Conservation (phyloP, 2,329 filamentous ascomycete genomes). For the Apiospora rasikravindrae region DNA sequence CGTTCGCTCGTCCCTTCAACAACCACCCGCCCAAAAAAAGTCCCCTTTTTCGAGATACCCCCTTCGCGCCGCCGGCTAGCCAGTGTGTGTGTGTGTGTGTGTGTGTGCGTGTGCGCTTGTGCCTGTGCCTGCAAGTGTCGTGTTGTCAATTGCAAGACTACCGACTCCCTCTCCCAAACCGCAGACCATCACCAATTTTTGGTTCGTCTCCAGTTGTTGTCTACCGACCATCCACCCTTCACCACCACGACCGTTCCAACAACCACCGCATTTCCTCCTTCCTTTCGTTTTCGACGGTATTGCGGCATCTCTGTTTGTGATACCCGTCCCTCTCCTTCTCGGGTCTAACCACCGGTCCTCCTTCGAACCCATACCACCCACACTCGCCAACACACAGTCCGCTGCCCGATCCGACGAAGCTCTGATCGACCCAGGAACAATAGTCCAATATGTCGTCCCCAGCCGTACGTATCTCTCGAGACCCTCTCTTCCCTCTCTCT, state of each 20-base stretch:
- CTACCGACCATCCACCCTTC: not conserved
- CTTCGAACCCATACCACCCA: conserved; percentile 1
- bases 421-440: conserved; percentile 20
- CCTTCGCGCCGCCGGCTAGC: conserved; percentile 16
- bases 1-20: conserved; percentile 17
- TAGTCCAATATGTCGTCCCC: conserved; percentile 44
- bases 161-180: not conserved
- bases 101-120: not conserved
- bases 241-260: conserved; percentile 1
- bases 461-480: conserved; percentile 37
- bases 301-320: not conserved
- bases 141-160: conserved; percentile 2
- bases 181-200: conserved; percentile 13
- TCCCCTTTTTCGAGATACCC: conserved; percentile 26
- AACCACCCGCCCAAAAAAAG: conserved; percentile 3
- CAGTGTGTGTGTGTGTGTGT: not conserved
- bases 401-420: conserved; percentile 12
- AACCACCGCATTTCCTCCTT: conserved; percentile 14
- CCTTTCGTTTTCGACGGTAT: conserved; percentile 15
- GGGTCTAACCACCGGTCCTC: conserved; percentile 4
- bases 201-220: conserved; percentile 6
- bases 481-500: conserved; percentile 20
- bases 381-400: not conserved
- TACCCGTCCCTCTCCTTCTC: not conserved
- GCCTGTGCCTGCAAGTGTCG: not conserved